Evolutionary conservation across 2,329 filamentous ascomycete genomes (phyloP).

Genomic region (Alternaria panax): DNA sequence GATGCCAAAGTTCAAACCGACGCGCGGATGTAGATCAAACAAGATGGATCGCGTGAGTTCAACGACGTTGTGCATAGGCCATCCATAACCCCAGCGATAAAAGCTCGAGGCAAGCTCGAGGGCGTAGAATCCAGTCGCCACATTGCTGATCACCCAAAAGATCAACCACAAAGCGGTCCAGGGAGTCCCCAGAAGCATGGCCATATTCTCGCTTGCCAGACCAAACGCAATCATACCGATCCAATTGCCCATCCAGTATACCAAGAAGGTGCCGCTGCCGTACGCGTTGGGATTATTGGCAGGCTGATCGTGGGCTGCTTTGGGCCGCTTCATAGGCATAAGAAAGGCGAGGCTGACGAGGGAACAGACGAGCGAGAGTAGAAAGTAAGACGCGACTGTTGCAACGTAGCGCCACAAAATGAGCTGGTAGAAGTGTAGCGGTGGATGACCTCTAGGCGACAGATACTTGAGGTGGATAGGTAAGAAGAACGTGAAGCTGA

Average conservation of each 20-base stretch:
- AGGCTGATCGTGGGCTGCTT: conserved; percentile 54
- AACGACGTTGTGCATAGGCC: conserved; percentile 70
- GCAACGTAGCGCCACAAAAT: conserved; percentile 65
- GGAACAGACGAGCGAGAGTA: conserved; percentile 68
- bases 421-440: conserved; percentile 65
- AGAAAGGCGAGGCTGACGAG: conserved; percentile 68
- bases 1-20: conserved; percentile 67
- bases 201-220: conserved; percentile 70
- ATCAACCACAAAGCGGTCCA: conserved; percentile 72
- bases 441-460: conserved; percentile 62
- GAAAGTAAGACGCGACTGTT: conserved; percentile 65
- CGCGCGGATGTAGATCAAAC: conserved; percentile 65
- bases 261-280: conserved; percentile 64
- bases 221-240: conserved; percentile 69
- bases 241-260: conserved; percentile 71
- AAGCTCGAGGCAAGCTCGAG: conserved; percentile 65
- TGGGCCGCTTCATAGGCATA: conserved; percentile 63
- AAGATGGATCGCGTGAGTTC: conserved; percentile 65
- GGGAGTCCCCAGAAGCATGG: conserved; percentile 67
- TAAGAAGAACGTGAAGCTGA: conserved; percentile 70
- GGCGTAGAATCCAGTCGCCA: conserved; percentile 66
- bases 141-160: conserved; percentile 72
- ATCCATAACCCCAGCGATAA: conserved; percentile 68
- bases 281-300: conserved; percentile 62
- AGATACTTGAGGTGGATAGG: conserved; percentile 68